A percentile compares a stretch with the other conserved stretches of the same genome.
These are phyloP conservation scores for Brassica rapa DNA, from an alignment of 345 rosid species.

Conservation along the genomic window DNA sequence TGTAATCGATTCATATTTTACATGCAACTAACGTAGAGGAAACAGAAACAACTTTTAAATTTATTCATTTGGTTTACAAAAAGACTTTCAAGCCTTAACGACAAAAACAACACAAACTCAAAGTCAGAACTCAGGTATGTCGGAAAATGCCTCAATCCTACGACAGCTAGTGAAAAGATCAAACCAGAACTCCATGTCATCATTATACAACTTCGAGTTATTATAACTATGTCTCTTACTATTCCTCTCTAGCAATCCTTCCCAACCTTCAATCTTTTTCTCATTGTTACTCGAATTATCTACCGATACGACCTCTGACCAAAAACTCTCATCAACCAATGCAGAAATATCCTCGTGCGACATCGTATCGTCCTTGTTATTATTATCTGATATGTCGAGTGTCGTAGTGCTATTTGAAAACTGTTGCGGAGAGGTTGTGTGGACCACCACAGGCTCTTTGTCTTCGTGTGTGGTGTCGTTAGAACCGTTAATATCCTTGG, in stretches of 20 bases:
- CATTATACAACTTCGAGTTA: slow-evolving; percentile 36
- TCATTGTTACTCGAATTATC: slow-evolving; percentile 28
- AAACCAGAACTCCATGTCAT: slow-evolving; percentile 60
- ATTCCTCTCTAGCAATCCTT: slow-evolving; percentile 9
- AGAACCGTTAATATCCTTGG: slow-evolving; percentile 21
- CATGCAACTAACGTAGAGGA: slow-evolving; percentile 8
- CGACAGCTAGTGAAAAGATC: slow-evolving; percentile 44
- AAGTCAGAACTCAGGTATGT: slow-evolving; percentile 46
- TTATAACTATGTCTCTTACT: slow-evolving; percentile 1
- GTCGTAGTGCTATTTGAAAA: slow-evolving; percentile 19
- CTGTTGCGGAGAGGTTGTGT: slow-evolving; percentile 38
- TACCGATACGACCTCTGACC: slow-evolving; percentile 52
- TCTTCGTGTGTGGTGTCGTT: slow-evolving; percentile 8
- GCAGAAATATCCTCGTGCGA: slow-evolving; percentile 37
- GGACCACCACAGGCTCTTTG: slow-evolving; percentile 15
- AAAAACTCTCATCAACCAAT: slow-evolving; percentile 51
- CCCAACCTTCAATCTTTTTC: slow-evolving; percentile 14
- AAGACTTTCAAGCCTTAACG: slow-evolving; percentile 5
- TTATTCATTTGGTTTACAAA: slow-evolving; percentile 30
- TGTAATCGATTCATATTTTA: neutral
- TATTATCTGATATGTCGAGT: slow-evolving; percentile 19
- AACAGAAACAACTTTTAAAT: neutral
- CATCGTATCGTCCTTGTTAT: slow-evolving; percentile 15
- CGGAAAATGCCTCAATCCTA: slow-evolving; percentile 46
- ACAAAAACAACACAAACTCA: slow-evolving; percentile 6